phyloP scores from a whole-genome alignment of 2,329 filamentous ascomycete species.

The Pseudogymnoascus sp. region DNA sequence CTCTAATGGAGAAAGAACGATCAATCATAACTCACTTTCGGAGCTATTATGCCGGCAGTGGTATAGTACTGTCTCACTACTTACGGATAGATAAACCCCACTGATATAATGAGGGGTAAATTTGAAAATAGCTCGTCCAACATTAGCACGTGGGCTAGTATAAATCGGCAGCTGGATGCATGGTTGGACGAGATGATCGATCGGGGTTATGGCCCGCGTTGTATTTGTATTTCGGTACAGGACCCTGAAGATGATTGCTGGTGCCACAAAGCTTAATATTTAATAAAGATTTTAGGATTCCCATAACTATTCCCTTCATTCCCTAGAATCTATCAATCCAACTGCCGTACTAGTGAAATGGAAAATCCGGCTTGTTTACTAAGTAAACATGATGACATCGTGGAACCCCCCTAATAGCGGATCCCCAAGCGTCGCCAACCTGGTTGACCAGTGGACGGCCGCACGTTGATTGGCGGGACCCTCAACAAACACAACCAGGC shows the following conservation, averaged over 20 bases:
- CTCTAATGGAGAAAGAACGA: neutral
- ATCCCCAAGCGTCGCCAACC: neutral
- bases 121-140: neutral
- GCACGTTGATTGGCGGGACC: slow-evolving; percentile 1
- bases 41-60: neutral
- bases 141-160: neutral
- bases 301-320: neutral
- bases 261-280: slow-evolving; percentile 1
- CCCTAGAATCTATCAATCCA: neutral
- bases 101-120: neutral
- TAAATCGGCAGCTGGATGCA: slow-evolving; percentile 1
- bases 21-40: neutral
- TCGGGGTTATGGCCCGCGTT: neutral
- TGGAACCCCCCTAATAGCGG: slow-evolving; percentile 4
- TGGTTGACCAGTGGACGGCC: slow-evolving; percentile 4
- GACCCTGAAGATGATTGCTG: neutral
- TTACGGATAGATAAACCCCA: neutral
- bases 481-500: slow-evolving; percentile 1
- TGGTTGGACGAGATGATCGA: neutral
- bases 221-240: neutral
- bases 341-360: neutral
- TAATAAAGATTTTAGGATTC: neutral
- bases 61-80: neutral
- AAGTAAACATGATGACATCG: slow-evolving; percentile 6
- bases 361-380: neutral